phyloP scores from a whole-genome alignment of 2,329 filamentous ascomycete species.

The Cytospora chrysosperma region DNA sequence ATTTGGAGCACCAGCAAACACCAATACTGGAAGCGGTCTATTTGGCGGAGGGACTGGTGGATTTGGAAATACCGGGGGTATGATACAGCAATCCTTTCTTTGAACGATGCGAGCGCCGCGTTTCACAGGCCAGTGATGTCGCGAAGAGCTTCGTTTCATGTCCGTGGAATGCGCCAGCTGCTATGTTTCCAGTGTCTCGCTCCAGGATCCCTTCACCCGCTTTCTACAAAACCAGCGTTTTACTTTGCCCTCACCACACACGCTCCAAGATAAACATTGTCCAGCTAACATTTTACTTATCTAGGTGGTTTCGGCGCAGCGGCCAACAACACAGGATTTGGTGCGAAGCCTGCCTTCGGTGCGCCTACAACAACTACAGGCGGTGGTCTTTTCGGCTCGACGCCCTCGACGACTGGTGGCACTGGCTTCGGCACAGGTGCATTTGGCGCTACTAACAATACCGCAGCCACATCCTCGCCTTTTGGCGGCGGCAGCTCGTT shows the following conservation, averaged over 20 bases:
- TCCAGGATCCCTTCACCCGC: background rate
- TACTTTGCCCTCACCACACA: background rate
- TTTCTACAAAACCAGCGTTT: background rate
- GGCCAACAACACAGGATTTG: conserved; percentile 37
- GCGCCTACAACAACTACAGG: conserved; percentile 41
- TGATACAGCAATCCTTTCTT: conserved; percentile 21
- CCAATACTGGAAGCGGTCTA: conserved; percentile 32
- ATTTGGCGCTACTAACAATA: conserved; percentile 37
- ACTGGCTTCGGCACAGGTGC: conserved; percentile 41
- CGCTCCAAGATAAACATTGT: background rate
- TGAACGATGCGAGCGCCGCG: conserved; percentile 23
- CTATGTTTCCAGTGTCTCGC: conserved; percentile 7
- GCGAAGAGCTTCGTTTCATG: background rate
- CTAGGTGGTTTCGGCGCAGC: conserved; percentile 37
- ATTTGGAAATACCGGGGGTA: conserved; percentile 45
- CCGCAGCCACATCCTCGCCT: conserved; percentile 33
- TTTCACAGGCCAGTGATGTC: conserved; percentile 12
- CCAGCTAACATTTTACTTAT: conserved; percentile 12
- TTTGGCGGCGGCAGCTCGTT: conserved; percentile 47
- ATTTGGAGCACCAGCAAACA: conserved; percentile 37
- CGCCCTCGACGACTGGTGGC: conserved; percentile 39
- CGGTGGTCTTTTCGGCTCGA: conserved; percentile 46
- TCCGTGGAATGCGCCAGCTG: conserved; percentile 15
- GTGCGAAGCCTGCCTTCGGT: conserved; percentile 54
- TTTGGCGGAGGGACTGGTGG: conserved; percentile 45